Evolutionary conservation across 164 flowering plant genomes (phyloP), one percentile per base, ranked within the genome.

Genomic region (Chimonanthus praecox): DNA sequence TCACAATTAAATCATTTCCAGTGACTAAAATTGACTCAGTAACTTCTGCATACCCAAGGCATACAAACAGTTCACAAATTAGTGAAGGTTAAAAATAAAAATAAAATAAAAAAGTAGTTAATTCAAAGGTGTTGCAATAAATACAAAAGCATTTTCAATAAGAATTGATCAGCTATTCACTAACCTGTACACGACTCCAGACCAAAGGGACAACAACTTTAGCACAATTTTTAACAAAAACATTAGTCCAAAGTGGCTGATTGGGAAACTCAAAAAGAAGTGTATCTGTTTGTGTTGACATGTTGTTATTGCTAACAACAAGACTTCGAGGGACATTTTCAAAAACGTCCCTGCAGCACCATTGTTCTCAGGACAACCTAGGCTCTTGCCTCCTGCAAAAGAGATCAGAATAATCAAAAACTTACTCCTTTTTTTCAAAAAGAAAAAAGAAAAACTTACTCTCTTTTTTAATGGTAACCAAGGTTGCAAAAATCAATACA

Each of bases 181-280:
- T 72, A 49, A 96, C 99, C 99, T 96, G 99, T n/a, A 94, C 94
- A 80, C 99, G 98, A 81, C 98, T 96, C 99, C 99, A 96, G 47
- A 92, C 89, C 84, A 96, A 79, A 62, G 98, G 99, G 81, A 91
- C 97, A 72, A 88, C 78, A 54, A 94, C 97, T 82, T 87, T 85
- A 3, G 97, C 99, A 75, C 79, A 75, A 81, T 96, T 85, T 79
- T 79, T 81, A 58, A 96, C 83, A 76, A 85, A 88, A 73, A 96
- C 88, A 84, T 90, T 94, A 51, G 99, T 92, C 95, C 90, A 90
- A 13, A 89, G 89, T 45, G 98, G 98, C 80, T 87, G 95, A 85
- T 89, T 83, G 67, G 98, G 98, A 66, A 96, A 96, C 74, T 90
- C 97, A 70, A 91, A 77, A 73, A 96, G 90, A 81, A 92, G 91